phyloP scores from a whole-genome alignment of 192 early-diverging fungal genomes.

The Backusella liffmaniae region DNA sequence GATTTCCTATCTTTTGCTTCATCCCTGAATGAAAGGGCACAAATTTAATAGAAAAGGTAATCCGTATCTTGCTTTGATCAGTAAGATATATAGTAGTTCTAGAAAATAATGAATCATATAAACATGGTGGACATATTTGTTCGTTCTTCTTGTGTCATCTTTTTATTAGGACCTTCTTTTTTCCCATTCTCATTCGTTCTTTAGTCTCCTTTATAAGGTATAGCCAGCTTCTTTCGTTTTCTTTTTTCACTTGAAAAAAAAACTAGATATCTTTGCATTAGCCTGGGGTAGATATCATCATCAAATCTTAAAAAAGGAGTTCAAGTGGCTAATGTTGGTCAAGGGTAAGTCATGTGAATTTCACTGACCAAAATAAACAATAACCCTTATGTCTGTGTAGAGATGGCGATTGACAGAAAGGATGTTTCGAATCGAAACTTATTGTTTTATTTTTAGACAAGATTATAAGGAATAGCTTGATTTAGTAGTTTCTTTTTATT shows the following conservation, averaged over 20 bases:
- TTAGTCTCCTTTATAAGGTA: neutral
- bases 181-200: neutral
- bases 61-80: neutral
- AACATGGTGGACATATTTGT: neutral
- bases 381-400: neutral
- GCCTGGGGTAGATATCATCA: neutral
- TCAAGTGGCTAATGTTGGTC: neutral
- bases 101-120: neutral
- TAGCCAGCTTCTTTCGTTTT: neutral
- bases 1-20: neutral
- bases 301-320: neutral
- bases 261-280: neutral
- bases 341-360: neutral
- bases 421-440: neutral
- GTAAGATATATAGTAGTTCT: neutral
- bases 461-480: neutral
- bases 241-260: neutral
- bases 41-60: neutral
- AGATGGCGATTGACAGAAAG: neutral
- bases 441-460: conserved; percentile 3
- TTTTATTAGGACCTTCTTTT: neutral
- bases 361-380: conserved; percentile 1
- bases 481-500: neutral
- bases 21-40: neutral
- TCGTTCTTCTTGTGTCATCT: neutral